Conservation (phyloP, 2,329 filamentous ascomycete genomes). For the Stylonectria norvegica region DNA sequence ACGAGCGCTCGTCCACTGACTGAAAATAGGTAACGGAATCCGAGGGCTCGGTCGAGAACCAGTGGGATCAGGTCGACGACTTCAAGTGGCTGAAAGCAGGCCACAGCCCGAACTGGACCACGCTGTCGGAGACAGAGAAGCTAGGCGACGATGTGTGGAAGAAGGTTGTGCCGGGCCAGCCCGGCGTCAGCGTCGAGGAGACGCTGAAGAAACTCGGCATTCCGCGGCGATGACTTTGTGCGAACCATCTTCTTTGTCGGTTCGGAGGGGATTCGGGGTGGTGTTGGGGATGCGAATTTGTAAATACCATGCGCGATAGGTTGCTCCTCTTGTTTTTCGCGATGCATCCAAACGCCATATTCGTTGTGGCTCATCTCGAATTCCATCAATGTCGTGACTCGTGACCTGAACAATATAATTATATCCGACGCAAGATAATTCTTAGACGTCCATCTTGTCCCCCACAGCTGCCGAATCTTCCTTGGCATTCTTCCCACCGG, state of each 20-base stretch:
- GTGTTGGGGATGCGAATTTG: slow-evolving; percentile 1
- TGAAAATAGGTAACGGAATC: slow-evolving; percentile 24
- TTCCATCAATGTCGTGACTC: too few relatives aligned
- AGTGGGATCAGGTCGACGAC: slow-evolving; percentile 90
- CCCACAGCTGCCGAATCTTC: slow-evolving; percentile 17
- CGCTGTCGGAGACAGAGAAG: slow-evolving; percentile 59
- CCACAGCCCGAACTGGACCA: slow-evolving; percentile 82
- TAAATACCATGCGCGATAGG: slow-evolving; percentile 1
- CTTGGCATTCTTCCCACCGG: slow-evolving; percentile 35
- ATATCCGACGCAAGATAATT: too few relatives aligned
- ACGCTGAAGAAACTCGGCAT: slow-evolving; percentile 56
- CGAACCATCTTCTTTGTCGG: slow-evolving; percentile 2
- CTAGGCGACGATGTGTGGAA: slow-evolving; percentile 66
- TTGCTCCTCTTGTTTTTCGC: not conserved
- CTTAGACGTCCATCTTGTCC: slow-evolving; percentile 43
- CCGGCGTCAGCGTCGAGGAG: slow-evolving; percentile 59
- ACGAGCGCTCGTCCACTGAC: slow-evolving; percentile 5
- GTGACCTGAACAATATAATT: too few relatives aligned
- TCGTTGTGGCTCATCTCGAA: too few relatives aligned
- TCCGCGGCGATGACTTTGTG: slow-evolving; percentile 14
- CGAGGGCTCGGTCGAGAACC: slow-evolving; percentile 50
- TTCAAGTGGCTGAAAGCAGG: slow-evolving; percentile 95
- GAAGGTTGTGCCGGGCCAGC: slow-evolving; percentile 61
- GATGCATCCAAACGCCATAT: not conserved
- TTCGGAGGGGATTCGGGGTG: slow-evolving; percentile 1